Conservation (phyloP, 2,329 filamentous ascomycete genomes). For the Pestalotiopsis sp. region DNA sequence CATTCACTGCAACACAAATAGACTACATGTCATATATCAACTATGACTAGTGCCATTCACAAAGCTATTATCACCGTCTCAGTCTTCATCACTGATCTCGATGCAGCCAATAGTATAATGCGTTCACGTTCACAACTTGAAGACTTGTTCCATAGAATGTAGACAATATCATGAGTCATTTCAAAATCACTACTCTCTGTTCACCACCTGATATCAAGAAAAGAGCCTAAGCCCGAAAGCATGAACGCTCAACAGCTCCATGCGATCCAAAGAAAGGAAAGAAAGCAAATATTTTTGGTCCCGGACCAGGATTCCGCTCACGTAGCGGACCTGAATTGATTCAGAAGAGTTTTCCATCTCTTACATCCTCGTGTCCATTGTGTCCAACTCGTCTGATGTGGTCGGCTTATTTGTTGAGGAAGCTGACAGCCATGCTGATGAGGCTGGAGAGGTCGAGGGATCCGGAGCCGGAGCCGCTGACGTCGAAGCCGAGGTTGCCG, state of each 20-base stretch:
- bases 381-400: neutral
- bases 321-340: neutral
- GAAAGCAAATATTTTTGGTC: neutral
- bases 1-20: too few relatives aligned
- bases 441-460: neutral
- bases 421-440: neutral
- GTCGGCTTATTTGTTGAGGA: neutral
- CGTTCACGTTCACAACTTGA: neutral
- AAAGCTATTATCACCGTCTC: too few relatives aligned
- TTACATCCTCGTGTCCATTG: neutral
- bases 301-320: neutral
- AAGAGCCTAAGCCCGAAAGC: neutral
- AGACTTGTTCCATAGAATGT: neutral
- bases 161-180: neutral
- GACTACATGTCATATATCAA: too few relatives aligned
- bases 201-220: neutral
- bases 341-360: neutral
- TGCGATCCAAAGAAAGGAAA: neutral
- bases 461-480: neutral
- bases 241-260: neutral
- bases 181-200: neutral
- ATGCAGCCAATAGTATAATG: neutral
- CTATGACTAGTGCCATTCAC: too few relatives aligned
- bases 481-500: conserved; percentile 1
- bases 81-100: too few relatives aligned